Evolutionary conservation across 1,284 basidiomycete species (phyloP).

Genomic region (Somion occarium): DNA sequence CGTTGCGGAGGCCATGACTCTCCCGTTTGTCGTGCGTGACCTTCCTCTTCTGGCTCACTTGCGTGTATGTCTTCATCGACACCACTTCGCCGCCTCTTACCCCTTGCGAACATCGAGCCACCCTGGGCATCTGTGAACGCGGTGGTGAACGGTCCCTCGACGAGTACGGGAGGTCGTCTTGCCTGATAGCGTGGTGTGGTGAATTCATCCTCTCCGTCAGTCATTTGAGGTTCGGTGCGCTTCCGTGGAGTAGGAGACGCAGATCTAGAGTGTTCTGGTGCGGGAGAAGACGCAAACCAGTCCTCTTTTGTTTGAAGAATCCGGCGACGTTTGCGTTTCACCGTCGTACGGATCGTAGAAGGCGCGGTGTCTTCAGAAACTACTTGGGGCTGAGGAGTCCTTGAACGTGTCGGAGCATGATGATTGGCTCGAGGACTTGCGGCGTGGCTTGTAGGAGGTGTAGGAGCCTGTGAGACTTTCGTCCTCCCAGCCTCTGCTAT

Average conservation of each 20-base stretch:
- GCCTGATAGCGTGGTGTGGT: constrained; percentile 1
- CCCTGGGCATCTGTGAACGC: constrained; percentile 19
- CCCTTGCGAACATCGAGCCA: constrained; percentile 10
- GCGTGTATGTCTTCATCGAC: constrained; percentile 2
- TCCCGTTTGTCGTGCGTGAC: too few species aligned
- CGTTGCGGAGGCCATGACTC: too few species aligned
- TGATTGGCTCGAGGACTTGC: neutral
- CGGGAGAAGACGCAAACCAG: neutral
- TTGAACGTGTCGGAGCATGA: neutral
- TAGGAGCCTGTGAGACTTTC: constrained; percentile 9
- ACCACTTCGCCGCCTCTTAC: constrained; percentile 8
- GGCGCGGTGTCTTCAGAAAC: neutral
- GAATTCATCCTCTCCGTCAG: too few species aligned
- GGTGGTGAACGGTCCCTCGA: constrained; percentile 21
- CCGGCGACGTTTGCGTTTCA: neutral
- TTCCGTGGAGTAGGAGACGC: constrained; percentile 8
- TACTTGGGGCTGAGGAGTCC: too few species aligned
- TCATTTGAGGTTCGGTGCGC: constrained; percentile 3
- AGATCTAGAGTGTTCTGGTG: neutral
- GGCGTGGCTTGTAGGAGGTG: constrained; percentile 11
- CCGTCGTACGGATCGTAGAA: neutral
- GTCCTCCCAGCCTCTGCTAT: neutral
- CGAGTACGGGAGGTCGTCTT: constrained; percentile 18
- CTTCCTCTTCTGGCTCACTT: neutral
- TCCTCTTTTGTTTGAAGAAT: neutral